Evolutionary conservation across 441 rosid species (phyloP), one percentile per base, ranked within the genome.

Genomic region (Aleurites moluccanus): DNA sequence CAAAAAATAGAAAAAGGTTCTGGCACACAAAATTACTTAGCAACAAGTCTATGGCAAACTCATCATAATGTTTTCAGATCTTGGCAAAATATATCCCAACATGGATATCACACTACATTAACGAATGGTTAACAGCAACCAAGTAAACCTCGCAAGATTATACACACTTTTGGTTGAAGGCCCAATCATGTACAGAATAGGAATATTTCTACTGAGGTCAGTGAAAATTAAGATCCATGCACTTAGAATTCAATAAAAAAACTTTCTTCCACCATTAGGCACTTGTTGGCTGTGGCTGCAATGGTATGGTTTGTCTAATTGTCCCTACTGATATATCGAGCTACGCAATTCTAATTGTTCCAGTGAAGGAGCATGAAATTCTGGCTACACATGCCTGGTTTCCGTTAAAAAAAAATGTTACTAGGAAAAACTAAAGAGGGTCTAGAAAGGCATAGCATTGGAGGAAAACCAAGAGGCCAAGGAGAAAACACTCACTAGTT

Each of bases 401-500:
- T n/a, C 70, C 28, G 59, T 23, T n/a, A n/a, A 5, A 61, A 42
- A 67, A 28, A 3, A 6, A 63, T n/a, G 61, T 11, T 28, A 45
- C 15, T 27, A 61, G 15, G 20, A 70, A 27, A 55, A 27, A 2
- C 20, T 6, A 38, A 38, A 38, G 40, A 50, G 50, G 14, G 45
- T 55, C n/a, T 30, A 47, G 13, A 45, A 60, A 23, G 30, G 55
- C 2, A 45, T 15, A 33, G 42, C 64, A 66, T 28, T 59, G 53
- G 33, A 35, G 25, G 40, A 70, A 67, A 69, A 59, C 55, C 23
- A 3, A 27, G 53, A 21, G 56, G 67, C 10, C 27, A 13, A 44
- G 42, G 30, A 55, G 2, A 25, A 73, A 56, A 62, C 55, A 78
- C 78, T 76, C 79, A 86, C 87, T 33, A 71, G 81, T 44, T 57